A percentile compares a stretch with the other conserved stretches of the same genome.
Evolutionary conservation across 2,329 filamentous ascomycete species (phyloP).

Genomic region (Nannizzia gypsea): DNA sequence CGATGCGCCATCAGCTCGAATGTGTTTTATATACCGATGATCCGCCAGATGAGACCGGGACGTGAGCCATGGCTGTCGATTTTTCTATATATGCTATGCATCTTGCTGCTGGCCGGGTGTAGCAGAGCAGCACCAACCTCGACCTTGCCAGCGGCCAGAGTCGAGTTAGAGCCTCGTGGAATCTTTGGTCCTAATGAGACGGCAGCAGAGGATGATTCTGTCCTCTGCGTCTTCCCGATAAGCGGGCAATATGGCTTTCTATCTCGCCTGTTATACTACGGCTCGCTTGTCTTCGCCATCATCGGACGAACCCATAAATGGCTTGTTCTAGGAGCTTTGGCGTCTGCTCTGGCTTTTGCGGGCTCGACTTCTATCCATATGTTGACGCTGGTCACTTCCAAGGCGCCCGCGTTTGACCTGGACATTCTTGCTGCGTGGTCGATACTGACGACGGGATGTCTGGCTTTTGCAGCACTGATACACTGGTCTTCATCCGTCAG

Average conservation of each 20-base stretch:
- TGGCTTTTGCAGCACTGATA: conserved; percentile 19
- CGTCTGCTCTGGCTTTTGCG: conserved; percentile 20
- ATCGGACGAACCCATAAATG: conserved; percentile 20
- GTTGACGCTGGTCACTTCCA: conserved; percentile 17
- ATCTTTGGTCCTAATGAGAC: conserved; percentile 10
- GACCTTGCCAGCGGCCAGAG: not conserved
- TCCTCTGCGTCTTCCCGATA: conserved; percentile 17
- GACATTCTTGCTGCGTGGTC: conserved; percentile 20
- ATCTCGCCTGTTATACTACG: conserved; percentile 20
- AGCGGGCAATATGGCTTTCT: conserved; percentile 21
- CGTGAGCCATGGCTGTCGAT: not conserved
- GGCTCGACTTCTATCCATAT: conserved; percentile 20
- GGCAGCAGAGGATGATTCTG: conserved; percentile 7
- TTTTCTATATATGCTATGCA: not conserved
- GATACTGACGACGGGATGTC: conserved; percentile 17
- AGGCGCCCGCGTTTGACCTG: conserved; percentile 16
- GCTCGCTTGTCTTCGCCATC: conserved; percentile 20
- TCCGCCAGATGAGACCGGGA: not conserved
- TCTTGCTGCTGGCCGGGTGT: not conserved
- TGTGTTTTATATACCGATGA: not conserved
- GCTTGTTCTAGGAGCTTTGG: conserved; percentile 21
- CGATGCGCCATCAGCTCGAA: not conserved
- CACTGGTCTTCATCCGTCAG: conserved; percentile 19
- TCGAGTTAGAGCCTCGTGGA: conserved; percentile 2
- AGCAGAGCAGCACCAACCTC: conserved; percentile 1